These are phyloP conservation scores for Chalara sp. DNA, from an alignment of 2,329 filamentous ascomycete species.

Conservation along the genomic window DNA sequence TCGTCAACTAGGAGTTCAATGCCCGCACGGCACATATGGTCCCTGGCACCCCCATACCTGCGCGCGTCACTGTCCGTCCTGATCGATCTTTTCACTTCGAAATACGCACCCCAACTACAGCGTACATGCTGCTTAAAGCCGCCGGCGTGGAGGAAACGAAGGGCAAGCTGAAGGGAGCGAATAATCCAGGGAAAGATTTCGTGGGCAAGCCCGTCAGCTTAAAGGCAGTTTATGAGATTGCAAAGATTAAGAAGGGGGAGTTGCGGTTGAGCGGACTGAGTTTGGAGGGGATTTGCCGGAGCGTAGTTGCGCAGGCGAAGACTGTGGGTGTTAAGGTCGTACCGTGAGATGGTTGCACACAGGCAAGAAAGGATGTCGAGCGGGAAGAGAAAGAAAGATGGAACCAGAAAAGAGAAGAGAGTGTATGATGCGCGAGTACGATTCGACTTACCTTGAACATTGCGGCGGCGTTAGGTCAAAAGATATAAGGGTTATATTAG, in stretches of 20 bases:
- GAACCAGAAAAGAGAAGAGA: not conserved
- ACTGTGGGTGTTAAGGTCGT: slow-evolving; percentile 69
- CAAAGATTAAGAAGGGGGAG: slow-evolving; percentile 86
- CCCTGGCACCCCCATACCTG: slow-evolving; percentile 79
- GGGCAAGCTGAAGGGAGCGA: slow-evolving; percentile 66
- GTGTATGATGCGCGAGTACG: not conserved
- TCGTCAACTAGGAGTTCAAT: slow-evolving; percentile 81
- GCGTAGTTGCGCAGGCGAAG: slow-evolving; percentile 68
- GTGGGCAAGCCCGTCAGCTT: slow-evolving; percentile 75
- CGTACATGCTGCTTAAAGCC: slow-evolving; percentile 79
- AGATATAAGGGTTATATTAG: slow-evolving; percentile 7
- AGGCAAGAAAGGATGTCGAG: not conserved
- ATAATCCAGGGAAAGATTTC: slow-evolving; percentile 59
- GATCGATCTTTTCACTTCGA: slow-evolving; percentile 94
- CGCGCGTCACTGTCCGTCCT: slow-evolving; percentile 83
- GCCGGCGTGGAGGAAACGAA: slow-evolving; percentile 65
- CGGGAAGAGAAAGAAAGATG: not conserved
- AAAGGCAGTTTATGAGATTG: slow-evolving; percentile 97
- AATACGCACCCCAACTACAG: slow-evolving; percentile 88
- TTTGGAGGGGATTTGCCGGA: slow-evolving; percentile 65
- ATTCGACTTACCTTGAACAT: slow-evolving; percentile 16
- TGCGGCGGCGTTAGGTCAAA: slow-evolving; percentile 21
- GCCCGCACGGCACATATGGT: slow-evolving; percentile 81
- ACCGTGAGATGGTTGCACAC: slow-evolving; percentile 34
- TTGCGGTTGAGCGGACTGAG: slow-evolving; percentile 64